These are phyloP conservation scores for Hyaloscypha finlandica DNA, from an alignment of 495 filamentous ascomycete species.

Conservation along the genomic window DNA sequence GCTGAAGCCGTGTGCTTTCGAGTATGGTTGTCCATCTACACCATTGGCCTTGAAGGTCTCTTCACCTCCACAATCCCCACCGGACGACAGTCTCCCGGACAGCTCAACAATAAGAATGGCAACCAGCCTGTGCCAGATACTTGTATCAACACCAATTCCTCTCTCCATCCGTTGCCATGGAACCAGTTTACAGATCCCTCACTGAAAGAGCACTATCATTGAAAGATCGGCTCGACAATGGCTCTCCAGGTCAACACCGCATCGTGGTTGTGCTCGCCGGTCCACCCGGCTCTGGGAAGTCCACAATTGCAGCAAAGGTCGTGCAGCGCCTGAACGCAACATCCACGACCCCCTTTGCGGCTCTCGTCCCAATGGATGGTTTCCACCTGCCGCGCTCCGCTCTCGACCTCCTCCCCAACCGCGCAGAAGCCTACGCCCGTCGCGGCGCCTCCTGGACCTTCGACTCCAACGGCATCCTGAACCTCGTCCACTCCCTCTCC, in stretches of 20 bases:
- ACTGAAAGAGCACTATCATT: conserved; percentile 17
- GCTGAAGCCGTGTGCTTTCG: background rate
- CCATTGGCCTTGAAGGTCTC: background rate
- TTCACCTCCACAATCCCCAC: background rate
- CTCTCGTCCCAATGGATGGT: conserved; percentile 45
- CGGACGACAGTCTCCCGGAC: conserved; percentile 10
- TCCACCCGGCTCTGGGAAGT: conserved; percentile 47
- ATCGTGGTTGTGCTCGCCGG: conserved; percentile 36
- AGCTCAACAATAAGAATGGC: background rate
- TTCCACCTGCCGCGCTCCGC: conserved; percentile 42
- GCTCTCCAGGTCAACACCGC: conserved; percentile 10
- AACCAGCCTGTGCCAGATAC: background rate
- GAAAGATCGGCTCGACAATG: background rate
- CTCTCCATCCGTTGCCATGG: conserved; percentile 15
- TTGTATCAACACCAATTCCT: background rate
- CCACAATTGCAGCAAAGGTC: conserved; percentile 37
- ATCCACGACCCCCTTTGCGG: conserved; percentile 25
- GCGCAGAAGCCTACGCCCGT: conserved; percentile 40
- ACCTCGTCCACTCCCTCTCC: conserved; percentile 35
- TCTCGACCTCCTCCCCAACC: conserved; percentile 42
- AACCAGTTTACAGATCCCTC: conserved; percentile 28
- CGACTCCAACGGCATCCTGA: conserved; percentile 37
- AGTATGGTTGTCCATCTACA: background rate
- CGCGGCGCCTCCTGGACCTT: conserved; percentile 49
- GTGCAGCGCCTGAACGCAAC: conserved; percentile 35